Evolutionary conservation across 179 eudicot genomes (phyloP).

Genomic region (Drosera spatulata): DNA sequence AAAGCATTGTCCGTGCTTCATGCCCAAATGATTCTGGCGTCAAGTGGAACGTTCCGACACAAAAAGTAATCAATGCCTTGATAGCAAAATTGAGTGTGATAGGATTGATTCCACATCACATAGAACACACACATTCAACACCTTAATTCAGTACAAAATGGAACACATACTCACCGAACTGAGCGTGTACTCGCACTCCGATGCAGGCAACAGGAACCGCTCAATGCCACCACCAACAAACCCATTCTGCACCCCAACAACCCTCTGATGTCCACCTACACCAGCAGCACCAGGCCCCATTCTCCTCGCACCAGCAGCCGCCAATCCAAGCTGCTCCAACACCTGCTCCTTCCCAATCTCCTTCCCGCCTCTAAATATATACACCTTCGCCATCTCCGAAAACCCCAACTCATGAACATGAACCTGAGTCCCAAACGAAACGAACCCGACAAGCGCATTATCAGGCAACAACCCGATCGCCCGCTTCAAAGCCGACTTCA

Average conservation of each 20-base stretch:
- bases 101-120: background rate
- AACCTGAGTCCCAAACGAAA: slow-evolving; percentile 91
- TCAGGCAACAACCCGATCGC: slow-evolving; percentile 70
- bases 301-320: slow-evolving; percentile 19
- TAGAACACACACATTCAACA: background rate
- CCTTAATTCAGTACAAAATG: background rate
- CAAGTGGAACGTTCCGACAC: no score
- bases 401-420: slow-evolving; percentile 93
- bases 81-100: no score
- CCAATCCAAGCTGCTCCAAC: slow-evolving; percentile 90
- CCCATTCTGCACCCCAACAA: slow-evolving; percentile 26
- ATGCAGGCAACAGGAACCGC: slow-evolving; percentile 82
- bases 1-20: no score
- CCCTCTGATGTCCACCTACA: slow-evolving; percentile 26
- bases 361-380: slow-evolving; percentile 75
- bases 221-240: slow-evolving; percentile 27
- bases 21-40: no score
- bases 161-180: slow-evolving; percentile 35
- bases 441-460: slow-evolving; percentile 71
- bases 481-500: slow-evolving; percentile 57
- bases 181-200: slow-evolving; percentile 81
- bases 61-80: no score
- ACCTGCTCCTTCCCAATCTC: slow-evolving; percentile 75
- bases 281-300: slow-evolving; percentile 10
- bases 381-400: slow-evolving; percentile 74